Base-by-base conservation (phyloP, 2,329 filamentous ascomycete species). In the Neonectria sp. region DNA sequence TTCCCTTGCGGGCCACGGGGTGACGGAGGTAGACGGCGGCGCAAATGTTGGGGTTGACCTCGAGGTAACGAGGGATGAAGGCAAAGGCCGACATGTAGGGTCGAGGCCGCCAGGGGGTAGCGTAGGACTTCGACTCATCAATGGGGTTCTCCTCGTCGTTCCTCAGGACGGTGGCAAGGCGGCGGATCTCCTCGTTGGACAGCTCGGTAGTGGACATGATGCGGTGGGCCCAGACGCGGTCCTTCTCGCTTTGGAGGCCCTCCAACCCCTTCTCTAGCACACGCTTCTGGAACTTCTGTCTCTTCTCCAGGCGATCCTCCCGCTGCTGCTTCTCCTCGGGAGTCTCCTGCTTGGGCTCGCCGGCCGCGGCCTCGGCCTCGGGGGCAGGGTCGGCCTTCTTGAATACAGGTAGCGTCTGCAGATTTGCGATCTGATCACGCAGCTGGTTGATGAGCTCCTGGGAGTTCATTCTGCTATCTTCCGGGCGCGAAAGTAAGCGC, bases 11-110 rank as follows among this genome's bases (percentile, higher is more conserved):
- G 29, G 94, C 96, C 49, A 98, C 95, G 0, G 96, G 96, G 84
- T 99, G 95, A 65, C 96, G 89, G 69, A 99, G 84, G 81, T 99
- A 99, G 46, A 99, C 95, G 12, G 96, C 96, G 1, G 95, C 92
- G 82, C 96, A 99, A 76, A 98, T 93, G 78, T 95, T 97, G 81
- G 97, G 96, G 86, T 98, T 98, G 75, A 99, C 96, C 84, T 99
- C 97, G 68, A 99, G 89, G 81, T 98, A 99, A 60, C 93, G 87
- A 12, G 96, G 96, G 73, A 99, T 95, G 82, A 97, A 98, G 27
- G 95, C 95, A 82, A 99, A 99, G 0, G 95, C 91, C 58, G 89
- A 87, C 93, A 99, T 97, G 82, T 89, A 98, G 59, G 92, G 88
- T 63, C 95, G 88, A 13, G 96, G 96, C 71, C 88, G 84, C 96